Base-by-base conservation (phyloP, 1,284 basidiomycete species). In the Moesziomyces parantarcticus region DNA sequence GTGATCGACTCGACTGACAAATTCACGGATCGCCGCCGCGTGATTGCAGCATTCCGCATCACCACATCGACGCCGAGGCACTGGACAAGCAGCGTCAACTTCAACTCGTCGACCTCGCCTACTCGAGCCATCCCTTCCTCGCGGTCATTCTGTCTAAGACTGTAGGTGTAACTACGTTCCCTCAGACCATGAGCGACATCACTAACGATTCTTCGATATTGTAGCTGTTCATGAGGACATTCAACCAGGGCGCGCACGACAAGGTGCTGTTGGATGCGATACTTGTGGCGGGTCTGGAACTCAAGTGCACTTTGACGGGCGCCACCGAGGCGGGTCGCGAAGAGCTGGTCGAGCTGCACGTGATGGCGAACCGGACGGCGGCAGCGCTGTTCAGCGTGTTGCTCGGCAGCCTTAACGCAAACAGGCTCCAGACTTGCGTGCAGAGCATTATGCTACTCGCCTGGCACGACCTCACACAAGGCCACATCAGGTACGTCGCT, bases 401-500 rank as follows among this genome's bases (percentile, higher is more conserved):
- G 20, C 51, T 61, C 8, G 59, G 51, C 16, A 40, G 25, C 4
- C 48, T 58, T 29, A 62, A 45, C 18, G 47, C 51, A 0, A 5
- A 48, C 3, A 39, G 36, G 7, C 47, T 68, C 10, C 65, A 68
- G 23, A 43, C 23, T 9, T 50, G 22, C n/a, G 36, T 40, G 10
- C 58, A 73, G 36, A 48, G 46, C 26, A 50, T 58, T 29, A 59
- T 70, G 56, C 51, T 75, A 13, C n/a, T 75, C 10, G 72, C 61
- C 1, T 75, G 72, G 72, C 62, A 70, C 49, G 57, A 70, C 43
- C 63, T 75, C 5, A 45, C 42, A 2, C 42, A 23, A 1, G 67
- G 67, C 18, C 47, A 46, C 11, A 20, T 58, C 1, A 62, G 43
- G 70, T 73, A 40, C 60, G 70, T 55, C 18, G 16, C 4, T 7